Conservation (phyloP, 306 rosid species). For the Dryas drummondii region DNA sequence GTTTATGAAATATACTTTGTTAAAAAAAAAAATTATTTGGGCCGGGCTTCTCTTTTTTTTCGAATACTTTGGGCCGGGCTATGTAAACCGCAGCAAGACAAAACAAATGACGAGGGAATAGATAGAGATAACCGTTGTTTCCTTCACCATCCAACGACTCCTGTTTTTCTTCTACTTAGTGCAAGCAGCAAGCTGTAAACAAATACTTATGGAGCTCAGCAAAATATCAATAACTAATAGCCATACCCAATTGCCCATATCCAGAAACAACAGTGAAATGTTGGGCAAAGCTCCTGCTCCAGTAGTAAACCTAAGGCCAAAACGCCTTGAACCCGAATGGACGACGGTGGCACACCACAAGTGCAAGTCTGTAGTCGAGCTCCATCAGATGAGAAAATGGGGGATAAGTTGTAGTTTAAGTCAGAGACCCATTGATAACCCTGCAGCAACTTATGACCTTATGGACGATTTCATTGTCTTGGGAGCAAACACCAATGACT, state of each 20-base stretch:
- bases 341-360: not conserved
- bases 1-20: no score
- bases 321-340: constrained; percentile 20
- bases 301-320: constrained; percentile 18
- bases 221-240: no score
- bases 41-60: no score
- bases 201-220: not conserved
- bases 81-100: no score
- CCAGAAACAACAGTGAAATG: constrained; percentile 9
- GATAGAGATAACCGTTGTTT: not conserved
- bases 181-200: no score
- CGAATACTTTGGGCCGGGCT: no score
- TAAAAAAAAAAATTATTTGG: no score
- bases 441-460: constrained; percentile 9
- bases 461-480: constrained; percentile 16
- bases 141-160: no score
- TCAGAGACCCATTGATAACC: not conserved
- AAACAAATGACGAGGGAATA: not conserved
- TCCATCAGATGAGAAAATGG: constrained; percentile 9
- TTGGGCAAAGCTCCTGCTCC: constrained; percentile 29
- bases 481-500: constrained; percentile 1
- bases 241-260: not conserved
- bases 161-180: no score
- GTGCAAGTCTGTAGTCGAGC: constrained; percentile 1
- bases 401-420: constrained; percentile 12